Evolutionary conservation across 305 asterid species (phyloP).

Genomic region (Fraxinus albicans): DNA sequence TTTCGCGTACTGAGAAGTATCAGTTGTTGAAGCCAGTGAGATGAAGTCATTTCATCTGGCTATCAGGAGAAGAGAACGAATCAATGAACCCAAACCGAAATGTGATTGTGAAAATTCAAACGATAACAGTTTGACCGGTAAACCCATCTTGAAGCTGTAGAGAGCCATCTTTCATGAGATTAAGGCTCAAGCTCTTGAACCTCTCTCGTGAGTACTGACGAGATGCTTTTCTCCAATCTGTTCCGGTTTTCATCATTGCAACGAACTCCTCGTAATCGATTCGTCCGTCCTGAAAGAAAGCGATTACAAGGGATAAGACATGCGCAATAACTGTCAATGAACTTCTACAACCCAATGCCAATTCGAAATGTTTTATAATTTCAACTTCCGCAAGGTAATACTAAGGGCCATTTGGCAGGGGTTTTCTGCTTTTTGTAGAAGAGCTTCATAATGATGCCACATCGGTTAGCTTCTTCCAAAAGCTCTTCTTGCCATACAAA

Average conservation of each 20-base stretch:
- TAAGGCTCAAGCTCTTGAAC: constrained; percentile 89
- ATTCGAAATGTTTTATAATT: background rate
- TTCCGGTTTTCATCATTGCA: constrained; percentile 49
- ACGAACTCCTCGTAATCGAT: constrained; percentile 86
- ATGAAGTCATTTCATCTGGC: background rate
- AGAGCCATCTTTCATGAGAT: constrained; percentile 94
- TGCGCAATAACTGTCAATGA: background rate
- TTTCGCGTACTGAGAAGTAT: constrained; percentile 9
- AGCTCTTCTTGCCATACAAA: background rate
- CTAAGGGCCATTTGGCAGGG: background rate
- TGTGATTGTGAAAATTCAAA: constrained; percentile 31
- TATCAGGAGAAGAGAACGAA: background rate
- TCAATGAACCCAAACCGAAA: constrained; percentile 10
- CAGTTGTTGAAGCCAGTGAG: background rate
- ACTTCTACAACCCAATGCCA: background rate
- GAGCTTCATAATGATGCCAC: background rate
- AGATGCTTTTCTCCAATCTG: constrained; percentile 86
- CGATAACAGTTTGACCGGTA: constrained; percentile 72
- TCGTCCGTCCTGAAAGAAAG: constrained; percentile 68
- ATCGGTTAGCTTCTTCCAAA: background rate
- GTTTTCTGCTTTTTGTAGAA: background rate
- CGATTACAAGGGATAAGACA: background rate
- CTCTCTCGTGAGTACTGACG: constrained; percentile 92
- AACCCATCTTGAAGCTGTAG: constrained; percentile 83
- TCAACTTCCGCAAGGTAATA: background rate